Base-by-base conservation (phyloP, 2,329 filamentous ascomycete genomes). In the Exserohilum rostratum region DNA sequence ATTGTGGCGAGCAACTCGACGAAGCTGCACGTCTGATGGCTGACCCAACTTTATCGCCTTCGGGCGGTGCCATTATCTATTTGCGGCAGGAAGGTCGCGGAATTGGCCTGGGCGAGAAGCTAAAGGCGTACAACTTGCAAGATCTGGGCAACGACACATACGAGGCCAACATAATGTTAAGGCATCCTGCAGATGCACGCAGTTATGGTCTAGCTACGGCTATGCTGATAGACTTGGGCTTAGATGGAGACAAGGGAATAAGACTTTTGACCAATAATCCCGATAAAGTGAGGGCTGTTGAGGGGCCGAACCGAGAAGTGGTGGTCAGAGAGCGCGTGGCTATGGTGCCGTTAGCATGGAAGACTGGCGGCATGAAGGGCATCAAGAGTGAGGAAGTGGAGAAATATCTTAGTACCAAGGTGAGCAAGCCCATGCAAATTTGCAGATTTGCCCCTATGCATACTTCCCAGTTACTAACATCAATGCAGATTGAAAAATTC, bases 71-170 rank as follows among this genome's bases (percentile, higher is more conserved):
- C 49, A 96, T 99, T 62, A 88, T 99, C 65, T 99, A 99, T 71
- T 82, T 99, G 18, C 88, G 95, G 18, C 95, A 99, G 76, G 95
- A 99, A 78, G 95, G 95, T 0, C 90, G 95, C 20, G 95, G 95
- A 2, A 99, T 99, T 61, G 95, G 95, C 0, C 83, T 99, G 0
- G 89, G 91, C 2, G 93, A 96, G 78, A 99, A 99, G 77, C 83
- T 99, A 34, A 98, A 99, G 78, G 95, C 95, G 4, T 99, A 99
- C 77, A 99, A 99, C 70, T 81, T 99, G 38, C 95, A 99, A 74
- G 95, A 99, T 77, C 80, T 99, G 22, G 95, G 95, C 0, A 93
- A 90, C n/a, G 95, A 99, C 76, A 99, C 95, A 0, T 96, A 98
- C 31, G 92, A 99, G 77, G 95, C 95, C 2, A 99, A 99, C 68